These are phyloP conservation scores for Aeminium ludgeri DNA, from an alignment of 495 filamentous ascomycete genomes.

Conservation along the genomic window DNA sequence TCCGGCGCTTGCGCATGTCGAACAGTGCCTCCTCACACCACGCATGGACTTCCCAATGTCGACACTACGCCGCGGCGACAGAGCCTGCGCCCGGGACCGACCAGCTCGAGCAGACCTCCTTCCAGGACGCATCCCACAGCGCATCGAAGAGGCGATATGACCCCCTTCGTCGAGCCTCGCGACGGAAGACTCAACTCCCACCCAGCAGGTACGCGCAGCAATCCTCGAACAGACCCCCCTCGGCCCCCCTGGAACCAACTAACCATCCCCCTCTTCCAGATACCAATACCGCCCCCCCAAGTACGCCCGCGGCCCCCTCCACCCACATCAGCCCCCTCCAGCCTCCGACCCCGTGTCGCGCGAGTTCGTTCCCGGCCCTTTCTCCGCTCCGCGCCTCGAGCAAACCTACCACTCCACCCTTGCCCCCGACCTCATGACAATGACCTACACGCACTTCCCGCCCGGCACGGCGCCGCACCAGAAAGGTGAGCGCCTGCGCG, in stretches of 20 bases:
- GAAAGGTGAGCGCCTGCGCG: conserved; percentile 53
- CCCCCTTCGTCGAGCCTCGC: conserved; percentile 36
- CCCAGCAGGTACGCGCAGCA: conserved; percentile 43
- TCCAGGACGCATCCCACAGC: conserved; percentile 22
- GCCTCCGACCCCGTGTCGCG: conserved; percentile 75
- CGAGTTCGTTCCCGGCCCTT: conserved; percentile 81
- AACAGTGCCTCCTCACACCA: not conserved
- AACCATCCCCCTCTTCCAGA: conserved; percentile 31
- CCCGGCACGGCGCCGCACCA: conserved; percentile 52
- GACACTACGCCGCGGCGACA: conserved; percentile 12
- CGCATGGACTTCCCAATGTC: conserved; percentile 17
- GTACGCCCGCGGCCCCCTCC: conserved; percentile 82
- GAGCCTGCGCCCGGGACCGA: conserved; percentile 8
- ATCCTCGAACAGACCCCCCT: too few relatives aligned
- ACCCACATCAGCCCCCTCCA: conserved; percentile 73
- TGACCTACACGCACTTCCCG: conserved; percentile 65
- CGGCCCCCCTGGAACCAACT: not conserved
- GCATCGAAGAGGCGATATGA: conserved; percentile 33
- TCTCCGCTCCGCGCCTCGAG: conserved; percentile 69
- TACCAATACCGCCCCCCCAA: conserved; percentile 87
- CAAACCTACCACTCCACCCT: conserved; percentile 80
- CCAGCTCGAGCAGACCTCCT: conserved; percentile 24
- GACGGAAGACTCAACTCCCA: conserved; percentile 41
- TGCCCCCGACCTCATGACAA: conserved; percentile 75
- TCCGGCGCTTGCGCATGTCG: conserved; percentile 6